Conservation (phyloP, 2,329 filamentous ascomycete species). For the Aspergillus arachidicola region DNA sequence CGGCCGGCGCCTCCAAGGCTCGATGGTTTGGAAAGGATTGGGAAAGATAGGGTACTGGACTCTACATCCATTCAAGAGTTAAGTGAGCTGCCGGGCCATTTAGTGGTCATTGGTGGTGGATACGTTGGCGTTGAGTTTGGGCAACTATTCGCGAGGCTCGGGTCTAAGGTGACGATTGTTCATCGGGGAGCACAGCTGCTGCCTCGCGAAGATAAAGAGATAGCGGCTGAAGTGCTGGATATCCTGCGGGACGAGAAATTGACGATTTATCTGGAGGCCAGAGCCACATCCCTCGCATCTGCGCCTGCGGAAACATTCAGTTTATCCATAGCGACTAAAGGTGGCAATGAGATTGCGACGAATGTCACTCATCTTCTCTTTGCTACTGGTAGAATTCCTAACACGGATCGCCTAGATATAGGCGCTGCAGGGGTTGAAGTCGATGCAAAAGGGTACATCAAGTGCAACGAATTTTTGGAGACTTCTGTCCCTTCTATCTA, state of each 20-base stretch:
- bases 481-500: constrained; percentile 7
- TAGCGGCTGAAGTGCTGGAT: not conserved
- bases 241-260: not conserved
- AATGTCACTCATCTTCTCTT: not conserved
- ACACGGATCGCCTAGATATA: not conserved
- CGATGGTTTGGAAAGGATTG: not conserved
- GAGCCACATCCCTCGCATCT: not conserved
- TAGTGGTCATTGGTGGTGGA: not conserved
- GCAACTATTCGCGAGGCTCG: not conserved
- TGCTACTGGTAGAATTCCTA: not conserved
- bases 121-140: not conserved
- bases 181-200: not conserved
- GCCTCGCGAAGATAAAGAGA: not conserved
- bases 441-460: not conserved
- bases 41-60: not conserved
- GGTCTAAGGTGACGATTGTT: not conserved
- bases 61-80: not conserved
- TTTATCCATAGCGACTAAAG: not conserved
- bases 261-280: not conserved
- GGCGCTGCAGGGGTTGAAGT: not conserved
- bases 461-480: constrained; percentile 3
- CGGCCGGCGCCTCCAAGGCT: not conserved
- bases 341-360: not conserved
- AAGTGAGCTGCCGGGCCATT: not conserved
- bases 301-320: not conserved